These are phyloP conservation scores for Raffaelea ambrosiae DNA, from an alignment of 2,329 filamentous ascomycete species.

Conservation along the genomic window DNA sequence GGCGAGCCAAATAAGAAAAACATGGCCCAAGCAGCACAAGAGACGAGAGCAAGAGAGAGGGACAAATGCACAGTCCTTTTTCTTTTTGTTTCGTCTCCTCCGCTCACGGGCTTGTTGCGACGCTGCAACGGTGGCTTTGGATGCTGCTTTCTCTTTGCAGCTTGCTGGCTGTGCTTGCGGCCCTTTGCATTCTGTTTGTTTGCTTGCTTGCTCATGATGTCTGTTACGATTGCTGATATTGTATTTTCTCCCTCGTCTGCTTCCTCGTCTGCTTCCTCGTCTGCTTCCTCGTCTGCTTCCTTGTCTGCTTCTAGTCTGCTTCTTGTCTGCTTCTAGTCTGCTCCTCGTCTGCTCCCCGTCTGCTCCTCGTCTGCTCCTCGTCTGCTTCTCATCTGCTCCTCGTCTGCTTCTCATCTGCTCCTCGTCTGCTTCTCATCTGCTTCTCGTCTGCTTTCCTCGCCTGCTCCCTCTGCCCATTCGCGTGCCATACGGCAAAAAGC, in stretches of 20 bases:
- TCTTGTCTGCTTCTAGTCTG: background rate
- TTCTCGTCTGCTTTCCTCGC: too few relatives aligned
- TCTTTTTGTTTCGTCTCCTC: background rate
- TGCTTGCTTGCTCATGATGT: background rate
- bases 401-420: too few relatives aligned
- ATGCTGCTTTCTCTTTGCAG: background rate
- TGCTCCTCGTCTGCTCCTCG: too few relatives aligned
- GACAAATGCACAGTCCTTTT: background rate
- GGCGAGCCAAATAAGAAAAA: too few relatives aligned
- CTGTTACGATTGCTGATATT: background rate
- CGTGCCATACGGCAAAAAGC: too few relatives aligned
- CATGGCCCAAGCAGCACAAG: background rate
- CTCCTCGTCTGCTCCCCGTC: background rate
- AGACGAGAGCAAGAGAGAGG: background rate
- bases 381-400: too few relatives aligned
- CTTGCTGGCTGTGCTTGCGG: background rate
- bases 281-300: background rate
- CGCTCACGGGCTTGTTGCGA: too few relatives aligned
- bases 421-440: too few relatives aligned
- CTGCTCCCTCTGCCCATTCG: too few relatives aligned
- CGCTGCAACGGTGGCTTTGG: background rate
- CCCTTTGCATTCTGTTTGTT: background rate
- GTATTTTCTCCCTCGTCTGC: background rate
- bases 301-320: too few relatives aligned
- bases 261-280: background rate